Evolutionary conservation across 345 rosid species (phyloP), one percentile per base, ranked within the genome.

Genomic region (Aquilaria malaccensis): DNA sequence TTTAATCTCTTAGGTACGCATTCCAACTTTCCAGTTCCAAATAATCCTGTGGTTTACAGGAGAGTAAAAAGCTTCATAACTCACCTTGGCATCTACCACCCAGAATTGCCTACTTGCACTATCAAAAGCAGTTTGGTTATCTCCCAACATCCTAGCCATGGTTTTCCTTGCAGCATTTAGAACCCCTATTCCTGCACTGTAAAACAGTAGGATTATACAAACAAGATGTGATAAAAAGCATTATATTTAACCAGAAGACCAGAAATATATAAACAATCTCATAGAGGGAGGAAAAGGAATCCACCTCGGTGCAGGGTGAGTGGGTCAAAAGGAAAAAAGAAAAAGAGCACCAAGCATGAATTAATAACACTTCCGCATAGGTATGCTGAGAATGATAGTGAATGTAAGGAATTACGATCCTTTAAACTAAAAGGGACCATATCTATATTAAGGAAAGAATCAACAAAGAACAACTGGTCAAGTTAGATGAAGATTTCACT

Each of bases 101-200:
- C 98, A 93, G 69, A 93, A 93, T 68, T 93, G 98, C 74, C 96
- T 87, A 63, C 81, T 77, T 33, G 98, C 92, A 80, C 96, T 84
- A 50, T 81, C 95, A 81, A 89, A 89, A 14, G 98, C 97, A 65
- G 79, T 64, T 75, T 79, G 83, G 66, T 66, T 93, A 74, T 93
- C 83, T 63, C 97, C 98, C 73, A 89, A 73, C 98, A 89, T 87
- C 76, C 97, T 81, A 58, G 95, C 98, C 98, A 93, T 93, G 54
- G 98, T 93, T 77, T 89, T 87, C 82, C 95, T 85, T 13, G 98
- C 97, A 71, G 96, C 85, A 81, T 93, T 93, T 15, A 93, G 81
- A 72, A 93, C 98, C 71, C 98, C 98, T 64, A 93, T 83, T 73
- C 98, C 98, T 33, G 97, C 98, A 76, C 97, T 93, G 91, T 63